Conservation (phyloP, 768 basidiomycete genomes). For the Collybiopsis confluens region DNA sequence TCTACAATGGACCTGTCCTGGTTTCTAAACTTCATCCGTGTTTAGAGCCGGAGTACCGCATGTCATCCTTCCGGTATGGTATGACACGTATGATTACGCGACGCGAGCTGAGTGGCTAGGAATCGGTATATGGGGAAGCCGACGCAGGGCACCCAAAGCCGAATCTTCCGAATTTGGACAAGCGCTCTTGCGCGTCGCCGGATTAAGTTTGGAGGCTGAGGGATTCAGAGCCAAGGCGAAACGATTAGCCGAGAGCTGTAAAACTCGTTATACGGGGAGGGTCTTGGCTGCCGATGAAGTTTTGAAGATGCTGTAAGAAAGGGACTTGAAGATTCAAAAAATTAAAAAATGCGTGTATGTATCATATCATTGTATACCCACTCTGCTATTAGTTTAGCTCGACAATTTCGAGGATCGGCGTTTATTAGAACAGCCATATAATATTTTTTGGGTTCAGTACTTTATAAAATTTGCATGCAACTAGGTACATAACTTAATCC, state of each 20-base stretch:
- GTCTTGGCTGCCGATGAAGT: not conserved
- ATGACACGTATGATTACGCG: slow-evolving; percentile 20
- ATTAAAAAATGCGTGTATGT: no score
- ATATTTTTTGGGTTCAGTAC: not conserved
- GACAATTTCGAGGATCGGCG: no score
- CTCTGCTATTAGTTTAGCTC: no score
- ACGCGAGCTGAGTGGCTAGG: slow-evolving; percentile 17
- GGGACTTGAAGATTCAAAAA: no score
- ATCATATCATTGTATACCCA: no score
- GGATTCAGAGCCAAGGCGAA: not conserved
- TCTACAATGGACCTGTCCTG: not conserved
- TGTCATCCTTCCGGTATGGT: slow-evolving; percentile 19
- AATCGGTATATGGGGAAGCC: slow-evolving; percentile 19
- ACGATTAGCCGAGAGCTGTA: slow-evolving; percentile 1
- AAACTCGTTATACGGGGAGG: not conserved
- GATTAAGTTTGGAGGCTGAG: not conserved
- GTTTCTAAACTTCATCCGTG: not conserved
- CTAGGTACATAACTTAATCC: no score
- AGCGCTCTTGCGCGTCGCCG: slow-evolving; percentile 13
- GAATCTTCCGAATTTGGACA: slow-evolving; percentile 15
- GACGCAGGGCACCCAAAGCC: slow-evolving; percentile 11
- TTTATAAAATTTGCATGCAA: not conserved
- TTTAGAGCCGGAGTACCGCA: slow-evolving; percentile 15
- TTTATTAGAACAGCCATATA: no score
- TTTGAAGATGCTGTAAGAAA: no score